Evolutionary conservation across 2,329 filamentous ascomycete genomes (phyloP).

Genomic region (Chalaropsis thielavioides): DNA sequence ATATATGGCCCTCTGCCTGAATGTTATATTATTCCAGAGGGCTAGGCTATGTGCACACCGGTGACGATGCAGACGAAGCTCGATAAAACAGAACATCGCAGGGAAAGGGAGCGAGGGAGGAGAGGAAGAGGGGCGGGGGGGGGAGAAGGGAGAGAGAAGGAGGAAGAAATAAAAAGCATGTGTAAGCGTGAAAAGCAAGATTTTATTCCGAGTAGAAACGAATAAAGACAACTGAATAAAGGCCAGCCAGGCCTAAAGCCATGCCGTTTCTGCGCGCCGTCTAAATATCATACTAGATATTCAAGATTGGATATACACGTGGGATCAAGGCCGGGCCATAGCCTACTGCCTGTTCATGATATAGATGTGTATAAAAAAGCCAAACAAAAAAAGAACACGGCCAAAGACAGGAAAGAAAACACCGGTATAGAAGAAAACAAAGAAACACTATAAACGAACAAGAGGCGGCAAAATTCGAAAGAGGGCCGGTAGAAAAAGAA

Average conservation of each 20-base stretch:
- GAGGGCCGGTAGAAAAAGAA: not conserved
- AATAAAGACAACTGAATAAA: not conserved
- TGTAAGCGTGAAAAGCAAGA: not conserved
- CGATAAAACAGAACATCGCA: not conserved
- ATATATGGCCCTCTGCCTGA: not conserved
- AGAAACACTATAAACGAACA: not conserved
- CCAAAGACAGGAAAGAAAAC: not conserved
- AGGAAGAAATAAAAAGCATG: not conserved
- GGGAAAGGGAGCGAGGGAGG: not conserved
- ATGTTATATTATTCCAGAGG: not conserved
- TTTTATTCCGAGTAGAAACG: not conserved
- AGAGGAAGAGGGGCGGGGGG: not conserved
- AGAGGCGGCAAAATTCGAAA: not conserved
- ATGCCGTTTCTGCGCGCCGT: not conserved
- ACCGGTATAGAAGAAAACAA: conserved; percentile 7
- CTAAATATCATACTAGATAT: not conserved
- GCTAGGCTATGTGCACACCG: not conserved
- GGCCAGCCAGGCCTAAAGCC: not conserved
- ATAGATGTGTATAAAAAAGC: not conserved
- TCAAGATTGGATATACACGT: not conserved
- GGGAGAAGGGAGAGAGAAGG: not conserved
- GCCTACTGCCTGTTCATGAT: not conserved
- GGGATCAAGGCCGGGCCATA: not conserved
- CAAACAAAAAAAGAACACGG: not conserved
- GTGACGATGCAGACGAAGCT: not conserved